These are phyloP conservation scores for Yamadazyma aaseri DNA, from an alignment of 1,139 yeast species.

Conservation along the genomic window DNA sequence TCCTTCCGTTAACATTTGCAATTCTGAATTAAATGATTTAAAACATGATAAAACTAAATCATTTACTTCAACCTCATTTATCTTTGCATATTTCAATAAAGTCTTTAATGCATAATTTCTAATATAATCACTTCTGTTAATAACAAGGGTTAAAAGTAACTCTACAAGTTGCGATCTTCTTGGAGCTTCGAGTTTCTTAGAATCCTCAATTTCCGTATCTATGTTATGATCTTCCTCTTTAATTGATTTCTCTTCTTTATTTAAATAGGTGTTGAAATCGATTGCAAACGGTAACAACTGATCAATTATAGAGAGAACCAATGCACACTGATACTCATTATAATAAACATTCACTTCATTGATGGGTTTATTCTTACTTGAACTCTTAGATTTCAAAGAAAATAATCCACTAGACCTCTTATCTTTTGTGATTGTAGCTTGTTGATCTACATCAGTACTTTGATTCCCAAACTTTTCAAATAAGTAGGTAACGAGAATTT, in stretches of 20 bases:
- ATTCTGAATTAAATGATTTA: slow-evolving; percentile 33
- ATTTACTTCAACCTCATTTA: slow-evolving; percentile 38
- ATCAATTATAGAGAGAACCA: slow-evolving; percentile 32
- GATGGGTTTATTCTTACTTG: slow-evolving; percentile 20
- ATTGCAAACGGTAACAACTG: slow-evolving; percentile 39
- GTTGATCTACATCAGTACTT: slow-evolving; percentile 4
- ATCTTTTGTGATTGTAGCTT: slow-evolving; percentile 9
- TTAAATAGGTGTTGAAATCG: slow-evolving; percentile 26
- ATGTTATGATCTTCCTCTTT: slow-evolving; percentile 21
- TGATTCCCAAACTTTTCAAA: slow-evolving; percentile 27
- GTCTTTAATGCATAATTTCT: slow-evolving; percentile 37
- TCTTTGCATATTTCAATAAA: slow-evolving; percentile 29
- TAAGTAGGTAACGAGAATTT: slow-evolving; percentile 33
- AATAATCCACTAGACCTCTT: slow-evolving; percentile 11
- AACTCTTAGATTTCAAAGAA: slow-evolving; percentile 16
- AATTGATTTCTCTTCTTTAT: slow-evolving; percentile 9
- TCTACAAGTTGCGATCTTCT: slow-evolving; percentile 28
- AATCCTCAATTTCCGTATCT: slow-evolving; percentile 15
- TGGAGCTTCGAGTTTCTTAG: slow-evolving; percentile 25
- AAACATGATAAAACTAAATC: slow-evolving; percentile 34
- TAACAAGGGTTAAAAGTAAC: slow-evolving; percentile 31
- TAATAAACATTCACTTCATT: slow-evolving; percentile 28
- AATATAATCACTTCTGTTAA: slow-evolving; percentile 35
- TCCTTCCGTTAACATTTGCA: slow-evolving; percentile 21
- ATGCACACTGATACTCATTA: slow-evolving; percentile 36